Base-by-base conservation (phyloP, 2,329 filamentous ascomycete genomes). In the Volutella citrinella region DNA sequence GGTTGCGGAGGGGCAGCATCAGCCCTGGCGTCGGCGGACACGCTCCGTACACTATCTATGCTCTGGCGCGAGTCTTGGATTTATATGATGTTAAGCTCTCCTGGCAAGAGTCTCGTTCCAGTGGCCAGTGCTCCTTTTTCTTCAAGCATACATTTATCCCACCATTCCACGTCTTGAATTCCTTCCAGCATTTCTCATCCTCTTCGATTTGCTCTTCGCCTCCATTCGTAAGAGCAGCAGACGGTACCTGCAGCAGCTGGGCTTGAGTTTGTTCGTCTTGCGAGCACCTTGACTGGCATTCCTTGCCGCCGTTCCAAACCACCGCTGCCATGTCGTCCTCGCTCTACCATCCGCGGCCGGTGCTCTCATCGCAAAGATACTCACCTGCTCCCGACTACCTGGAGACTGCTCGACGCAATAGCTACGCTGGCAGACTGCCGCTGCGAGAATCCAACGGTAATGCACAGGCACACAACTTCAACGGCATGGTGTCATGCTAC, bases 391-490 rank as follows among this genome's bases (percentile, higher is more conserved):
- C 63, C 37, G 70, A 73, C 32, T 73, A 72, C 47, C 48, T 64
- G 45, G 72, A 74, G 46, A n/a, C n/a, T n/a, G 52, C 56, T 36
- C 65, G 69, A 35, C 65, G 69, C 45, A 61, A 61, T 44, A 59
- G 57, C 51, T 51, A 61, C 51, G 44, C 41, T 30, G 55, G 55
- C 46, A 52, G 69, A 40, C 60, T 68, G 40, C 73, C 74, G 19
- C 64, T 78, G 22, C 62, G 69, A 37, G 74, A 78, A 49, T 66
- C 70, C 14, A 71, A 66, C 10, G 68, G 69, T 48, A 78, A 78
- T 55, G 60, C 66, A 28, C 74, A 78, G 50, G 52, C 61, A 33
- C 59, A 63, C 45, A 58, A 28, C 54, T 64, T 60, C 57, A 63
- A 62, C 43, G 52, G 62, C 41, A 49, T 69, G 43, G 62, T 64